Evolutionary conservation across 371 early-diverging fungal genomes (phyloP).

Genomic region (Mucor indicus): DNA sequence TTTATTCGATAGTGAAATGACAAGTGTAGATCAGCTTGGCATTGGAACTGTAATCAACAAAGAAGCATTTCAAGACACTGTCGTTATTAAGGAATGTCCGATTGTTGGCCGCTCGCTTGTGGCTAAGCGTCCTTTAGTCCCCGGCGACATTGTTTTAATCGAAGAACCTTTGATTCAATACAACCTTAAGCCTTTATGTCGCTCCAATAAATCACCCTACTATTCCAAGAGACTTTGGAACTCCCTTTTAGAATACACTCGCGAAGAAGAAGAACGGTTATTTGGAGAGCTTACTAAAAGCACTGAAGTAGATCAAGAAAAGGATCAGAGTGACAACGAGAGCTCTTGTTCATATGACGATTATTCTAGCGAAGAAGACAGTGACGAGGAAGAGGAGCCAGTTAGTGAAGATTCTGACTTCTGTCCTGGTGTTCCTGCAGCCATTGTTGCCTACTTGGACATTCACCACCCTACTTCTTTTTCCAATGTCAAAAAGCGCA

Average conservation of each 20-base stretch:
- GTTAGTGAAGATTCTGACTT: slow-evolving; percentile 20
- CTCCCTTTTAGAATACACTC: slow-evolving; percentile 11
- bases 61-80: slow-evolving; percentile 21
- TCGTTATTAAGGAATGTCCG: slow-evolving; percentile 28
- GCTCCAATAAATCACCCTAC: slow-evolving; percentile 40
- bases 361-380: slow-evolving; percentile 6
- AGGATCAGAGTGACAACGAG: background rate
- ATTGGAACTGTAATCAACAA: slow-evolving; percentile 36
- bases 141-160: slow-evolving; percentile 37
- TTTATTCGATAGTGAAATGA: too few species aligned
- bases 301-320: background rate
- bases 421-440: slow-evolving; percentile 48
- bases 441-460: slow-evolving; percentile 39
- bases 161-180: slow-evolving; percentile 40
- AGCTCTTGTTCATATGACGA: background rate
- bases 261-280: slow-evolving; percentile 10
- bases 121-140: slow-evolving; percentile 19
- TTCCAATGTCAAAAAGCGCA: slow-evolving; percentile 3
- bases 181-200: slow-evolving; percentile 31
- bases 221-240: slow-evolving; percentile 42
- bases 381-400: slow-evolving; percentile 14
- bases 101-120: slow-evolving; percentile 40
- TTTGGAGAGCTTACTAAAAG: background rate
- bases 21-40: slow-evolving; percentile 25
- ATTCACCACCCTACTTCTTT: slow-evolving; percentile 20